Evolutionary conservation across 306 rosid genomes (phyloP).

Genomic region (Quillaja saponaria): DNA sequence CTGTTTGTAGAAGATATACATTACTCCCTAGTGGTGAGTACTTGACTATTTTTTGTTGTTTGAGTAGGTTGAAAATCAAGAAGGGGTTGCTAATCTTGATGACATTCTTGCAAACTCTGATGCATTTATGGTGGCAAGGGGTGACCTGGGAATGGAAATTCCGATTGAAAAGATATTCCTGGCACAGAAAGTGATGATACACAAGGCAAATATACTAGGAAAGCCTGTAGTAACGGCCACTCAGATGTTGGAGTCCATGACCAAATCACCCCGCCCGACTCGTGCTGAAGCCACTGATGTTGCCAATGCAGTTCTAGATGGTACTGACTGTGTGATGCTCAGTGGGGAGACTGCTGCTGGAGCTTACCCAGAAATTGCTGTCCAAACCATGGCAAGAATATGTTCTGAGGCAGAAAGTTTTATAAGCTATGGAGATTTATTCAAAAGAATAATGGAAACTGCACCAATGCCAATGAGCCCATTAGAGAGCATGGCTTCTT

Average conservation of each 20-base stretch:
- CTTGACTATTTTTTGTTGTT: background rate
- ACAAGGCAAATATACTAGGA: conserved; percentile 41
- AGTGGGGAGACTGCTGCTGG: conserved; percentile 50
- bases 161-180: conserved; percentile 50
- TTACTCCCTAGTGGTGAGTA: background rate
- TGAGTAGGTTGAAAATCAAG: conserved; percentile 45
- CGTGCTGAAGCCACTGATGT: conserved; percentile 59
- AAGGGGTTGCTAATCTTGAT: conserved; percentile 43
- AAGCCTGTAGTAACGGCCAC: conserved; percentile 52
- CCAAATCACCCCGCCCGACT: conserved; percentile 43
- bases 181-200: conserved; percentile 46
- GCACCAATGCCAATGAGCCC: conserved; percentile 32
- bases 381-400: conserved; percentile 41
- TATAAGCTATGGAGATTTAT: conserved; percentile 24
- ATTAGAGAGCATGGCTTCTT: conserved; percentile 41
- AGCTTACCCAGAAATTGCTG: conserved; percentile 42
- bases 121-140: conserved; percentile 52
- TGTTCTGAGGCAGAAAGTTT: conserved; percentile 40
- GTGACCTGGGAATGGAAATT: conserved; percentile 52
- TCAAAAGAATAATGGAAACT: conserved; percentile 21
- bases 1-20: background rate
- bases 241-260: conserved; percentile 51
- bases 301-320: conserved; percentile 58
- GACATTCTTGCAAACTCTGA: conserved; percentile 49
- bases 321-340: conserved; percentile 44